Conservation (phyloP, 2,329 filamentous ascomycete species). For the Tetracladium maxilliforme region DNA sequence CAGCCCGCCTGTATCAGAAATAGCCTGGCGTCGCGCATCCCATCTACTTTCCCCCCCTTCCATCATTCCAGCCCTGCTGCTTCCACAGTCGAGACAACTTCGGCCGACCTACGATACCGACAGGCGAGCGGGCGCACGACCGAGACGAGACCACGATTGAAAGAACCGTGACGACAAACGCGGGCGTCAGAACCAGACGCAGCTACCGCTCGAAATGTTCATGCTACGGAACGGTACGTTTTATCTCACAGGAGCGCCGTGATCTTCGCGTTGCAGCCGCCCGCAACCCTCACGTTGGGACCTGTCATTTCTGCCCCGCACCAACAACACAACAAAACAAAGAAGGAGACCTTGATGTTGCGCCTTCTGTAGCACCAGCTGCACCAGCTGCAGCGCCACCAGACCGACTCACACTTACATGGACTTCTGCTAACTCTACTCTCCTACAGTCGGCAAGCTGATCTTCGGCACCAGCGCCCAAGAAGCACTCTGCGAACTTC, state of each 20-base stretch:
- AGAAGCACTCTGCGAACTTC: slow-evolving; percentile 85
- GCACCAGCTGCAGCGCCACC: slow-evolving; percentile 3
- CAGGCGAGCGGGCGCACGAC: too few species aligned
- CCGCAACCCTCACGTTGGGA: slow-evolving; percentile 11
- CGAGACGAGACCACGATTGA: too few species aligned
- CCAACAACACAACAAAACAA: slow-evolving; percentile 7
- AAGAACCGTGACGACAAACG: too few species aligned
- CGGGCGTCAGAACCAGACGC: too few species aligned
- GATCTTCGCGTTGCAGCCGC: slow-evolving; percentile 2
- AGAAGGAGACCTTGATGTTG: slow-evolving; percentile 6
- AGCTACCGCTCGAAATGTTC: slow-evolving; percentile 24
- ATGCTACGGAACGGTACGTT: slow-evolving; percentile 39
- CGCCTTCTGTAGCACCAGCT: slow-evolving; percentile 2
- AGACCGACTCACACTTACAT: slow-evolving; percentile 5
- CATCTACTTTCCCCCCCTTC: too few species aligned
- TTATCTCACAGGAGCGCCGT: slow-evolving; percentile 4
- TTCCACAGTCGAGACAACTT: too few species aligned
- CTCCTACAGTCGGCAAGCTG: slow-evolving; percentile 63
- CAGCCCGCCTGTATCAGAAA: too few species aligned
- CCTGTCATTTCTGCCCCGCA: slow-evolving; percentile 6
- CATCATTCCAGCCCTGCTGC: too few species aligned
- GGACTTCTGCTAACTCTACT: slow-evolving; percentile 2
- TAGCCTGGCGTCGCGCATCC: too few species aligned
- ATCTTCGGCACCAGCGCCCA: slow-evolving; percentile 71
- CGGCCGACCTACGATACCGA: too few species aligned